Conservation (phyloP, 140 eudicot species). For the Senecio squalidus region DNA sequence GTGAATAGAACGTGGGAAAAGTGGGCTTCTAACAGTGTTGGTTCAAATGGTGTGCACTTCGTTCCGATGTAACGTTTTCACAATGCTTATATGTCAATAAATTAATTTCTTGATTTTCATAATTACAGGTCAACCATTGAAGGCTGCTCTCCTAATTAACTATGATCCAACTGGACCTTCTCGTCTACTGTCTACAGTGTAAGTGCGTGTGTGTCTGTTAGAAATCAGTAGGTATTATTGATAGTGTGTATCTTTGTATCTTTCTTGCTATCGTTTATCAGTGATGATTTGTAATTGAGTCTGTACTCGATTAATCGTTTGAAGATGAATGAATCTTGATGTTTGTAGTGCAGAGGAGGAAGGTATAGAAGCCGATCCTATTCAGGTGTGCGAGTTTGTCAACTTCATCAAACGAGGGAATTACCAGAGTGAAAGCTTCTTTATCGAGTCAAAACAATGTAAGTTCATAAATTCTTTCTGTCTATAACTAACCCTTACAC, state of each 20-base stretch:
- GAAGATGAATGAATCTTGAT: conserved; percentile 18
- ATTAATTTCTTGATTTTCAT: conserved; percentile 2
- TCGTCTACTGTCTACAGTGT: conserved; percentile 83
- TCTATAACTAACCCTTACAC: neutral
- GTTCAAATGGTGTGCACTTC: conserved; percentile 52
- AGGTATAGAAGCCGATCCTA: conserved; percentile 75
- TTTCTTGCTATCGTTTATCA: conserved; percentile 1
- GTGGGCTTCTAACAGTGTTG: conserved; percentile 70
- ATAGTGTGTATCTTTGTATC: neutral
- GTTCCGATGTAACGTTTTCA: neutral
- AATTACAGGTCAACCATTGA: conserved; percentile 57
- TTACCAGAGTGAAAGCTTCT: conserved; percentile 70
- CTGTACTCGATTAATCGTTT: conserved; percentile 1
- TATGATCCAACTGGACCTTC: conserved; percentile 92
- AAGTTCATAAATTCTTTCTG: conserved; percentile 43
- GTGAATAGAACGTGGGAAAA: conserved; percentile 73
- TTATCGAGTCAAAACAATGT: conserved; percentile 81
- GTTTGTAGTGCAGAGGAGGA: conserved; percentile 84
- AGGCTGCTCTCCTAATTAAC: conserved; percentile 76
- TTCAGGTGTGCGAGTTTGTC: conserved; percentile 64
- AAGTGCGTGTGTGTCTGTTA: conserved; percentile 27
- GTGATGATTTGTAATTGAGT: conserved; percentile 3
- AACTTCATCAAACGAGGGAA: conserved; percentile 71
- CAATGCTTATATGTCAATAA: neutral
- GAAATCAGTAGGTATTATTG: neutral